Evolutionary conservation across 805 yeast species (phyloP).

Genomic region (Kodamaea neixiangensis): DNA sequence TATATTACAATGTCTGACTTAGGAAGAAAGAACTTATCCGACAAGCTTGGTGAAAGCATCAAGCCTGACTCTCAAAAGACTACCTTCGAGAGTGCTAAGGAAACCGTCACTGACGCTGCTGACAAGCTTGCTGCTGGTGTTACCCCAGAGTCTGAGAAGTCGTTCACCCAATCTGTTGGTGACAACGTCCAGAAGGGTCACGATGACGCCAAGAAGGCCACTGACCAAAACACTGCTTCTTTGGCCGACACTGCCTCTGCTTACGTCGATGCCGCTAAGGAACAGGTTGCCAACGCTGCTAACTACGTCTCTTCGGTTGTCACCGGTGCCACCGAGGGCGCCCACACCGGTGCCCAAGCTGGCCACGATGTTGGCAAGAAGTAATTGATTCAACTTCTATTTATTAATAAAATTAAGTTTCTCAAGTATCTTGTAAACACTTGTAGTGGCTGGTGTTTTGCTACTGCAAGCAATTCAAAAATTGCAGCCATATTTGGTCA

Average conservation of each 20-base stretch:
- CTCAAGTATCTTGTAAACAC: neutral
- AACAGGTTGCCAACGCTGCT: constrained; percentile 55
- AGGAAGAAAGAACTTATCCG: constrained; percentile 45
- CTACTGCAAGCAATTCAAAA: neutral
- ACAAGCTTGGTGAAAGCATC: constrained; percentile 38
- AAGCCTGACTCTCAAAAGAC: constrained; percentile 46
- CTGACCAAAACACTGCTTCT: constrained; percentile 23
- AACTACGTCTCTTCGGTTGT: constrained; percentile 54
- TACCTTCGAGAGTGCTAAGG: constrained; percentile 37
- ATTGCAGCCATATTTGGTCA: neutral
- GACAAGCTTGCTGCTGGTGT: constrained; percentile 44
- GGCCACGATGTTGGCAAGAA: constrained; percentile 31
- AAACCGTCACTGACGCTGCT: constrained; percentile 34
- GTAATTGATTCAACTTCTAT: constrained; percentile 8
- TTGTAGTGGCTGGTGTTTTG: neutral
- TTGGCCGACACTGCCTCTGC: constrained; percentile 44
- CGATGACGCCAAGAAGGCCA: constrained; percentile 49
- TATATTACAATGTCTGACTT: constrained; percentile 37
- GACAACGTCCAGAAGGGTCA: constrained; percentile 61
- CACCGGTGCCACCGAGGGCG: constrained; percentile 61
- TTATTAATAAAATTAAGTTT: neutral
- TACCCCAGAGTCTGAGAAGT: constrained; percentile 69
- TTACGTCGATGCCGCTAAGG: constrained; percentile 59
- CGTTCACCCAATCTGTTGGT: constrained; percentile 64
- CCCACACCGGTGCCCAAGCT: constrained; percentile 42